phyloP scores from a whole-genome alignment of 176 grass and related monocot genomes.

The Eragrostis curvula region DNA sequence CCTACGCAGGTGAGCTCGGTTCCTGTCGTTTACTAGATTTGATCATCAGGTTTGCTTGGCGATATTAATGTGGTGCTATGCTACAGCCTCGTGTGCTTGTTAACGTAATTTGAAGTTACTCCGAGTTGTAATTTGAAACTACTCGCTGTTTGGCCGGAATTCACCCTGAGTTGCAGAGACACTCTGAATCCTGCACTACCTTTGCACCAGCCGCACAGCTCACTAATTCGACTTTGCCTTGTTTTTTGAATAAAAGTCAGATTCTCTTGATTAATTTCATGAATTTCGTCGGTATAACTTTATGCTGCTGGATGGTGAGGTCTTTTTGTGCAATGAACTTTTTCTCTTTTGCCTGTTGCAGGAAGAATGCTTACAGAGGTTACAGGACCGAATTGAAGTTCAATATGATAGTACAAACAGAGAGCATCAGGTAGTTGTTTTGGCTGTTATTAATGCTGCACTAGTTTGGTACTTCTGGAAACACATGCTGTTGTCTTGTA shows the following conservation, averaged over 20 bases:
- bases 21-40: background rate
- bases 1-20: constrained; percentile 68
- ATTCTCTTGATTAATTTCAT: background rate
- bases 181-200: constrained; percentile 12
- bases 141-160: background rate
- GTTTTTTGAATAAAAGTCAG: background rate
- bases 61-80: background rate
- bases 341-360: constrained; percentile 36
- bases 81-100: background rate
- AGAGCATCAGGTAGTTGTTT: constrained; percentile 86
- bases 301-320: background rate
- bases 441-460: background rate
- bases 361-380: constrained; percentile 91
- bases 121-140: background rate
- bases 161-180: background rate
- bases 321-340: constrained; percentile 11
- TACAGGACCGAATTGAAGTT: constrained; percentile 87
- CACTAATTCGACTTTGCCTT: background rate
- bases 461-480: constrained; percentile 2
- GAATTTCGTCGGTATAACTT: constrained; percentile 3
- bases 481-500: constrained; percentile 14
- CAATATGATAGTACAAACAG: constrained; percentile 73
- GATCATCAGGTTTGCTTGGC: background rate
- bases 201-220: background rate
- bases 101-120: background rate